Evolutionary conservation across 2,329 filamentous ascomycete genomes (phyloP).

Genomic region (Paraphaeosphaeria minitans): DNA sequence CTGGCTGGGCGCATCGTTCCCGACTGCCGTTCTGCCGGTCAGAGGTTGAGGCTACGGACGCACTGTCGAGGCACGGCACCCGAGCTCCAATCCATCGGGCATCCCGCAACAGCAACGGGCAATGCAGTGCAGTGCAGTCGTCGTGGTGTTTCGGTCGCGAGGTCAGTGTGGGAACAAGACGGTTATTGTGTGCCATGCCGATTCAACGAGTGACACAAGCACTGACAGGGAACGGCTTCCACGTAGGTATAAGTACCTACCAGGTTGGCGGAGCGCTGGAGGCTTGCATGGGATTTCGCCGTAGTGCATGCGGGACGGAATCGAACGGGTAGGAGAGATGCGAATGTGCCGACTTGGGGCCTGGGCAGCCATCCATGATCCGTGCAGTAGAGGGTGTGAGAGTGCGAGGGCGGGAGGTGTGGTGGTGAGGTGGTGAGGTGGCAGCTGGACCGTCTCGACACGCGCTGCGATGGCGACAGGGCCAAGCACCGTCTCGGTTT

Average conservation of each 20-base stretch:
- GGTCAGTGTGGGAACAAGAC: slow-evolving; percentile 12
- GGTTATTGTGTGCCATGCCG: slow-evolving; percentile 17
- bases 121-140: neutral
- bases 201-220: slow-evolving; percentile 26
- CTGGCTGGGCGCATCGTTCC: neutral
- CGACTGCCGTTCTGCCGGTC: neutral
- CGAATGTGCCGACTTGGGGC: neutral
- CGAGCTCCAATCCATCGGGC: neutral
- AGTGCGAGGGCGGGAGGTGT: neutral
- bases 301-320: slow-evolving; percentile 8
- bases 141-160: slow-evolving; percentile 1
- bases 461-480: neutral
- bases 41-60: neutral
- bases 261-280: slow-evolving; percentile 29
- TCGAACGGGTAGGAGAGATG: neutral
- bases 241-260: no score
- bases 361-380: neutral
- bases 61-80: neutral
- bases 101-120: no score
- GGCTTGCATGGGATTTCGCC: slow-evolving; percentile 15
- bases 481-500: neutral
- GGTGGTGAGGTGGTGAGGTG: neutral
- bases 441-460: neutral
- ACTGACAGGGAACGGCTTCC: slow-evolving; percentile 22
- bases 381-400: neutral